Evolutionary conservation across 768 basidiomycete genomes (phyloP), one percentile per base, ranked within the genome.

Genomic region (Mycena indigotica): DNA sequence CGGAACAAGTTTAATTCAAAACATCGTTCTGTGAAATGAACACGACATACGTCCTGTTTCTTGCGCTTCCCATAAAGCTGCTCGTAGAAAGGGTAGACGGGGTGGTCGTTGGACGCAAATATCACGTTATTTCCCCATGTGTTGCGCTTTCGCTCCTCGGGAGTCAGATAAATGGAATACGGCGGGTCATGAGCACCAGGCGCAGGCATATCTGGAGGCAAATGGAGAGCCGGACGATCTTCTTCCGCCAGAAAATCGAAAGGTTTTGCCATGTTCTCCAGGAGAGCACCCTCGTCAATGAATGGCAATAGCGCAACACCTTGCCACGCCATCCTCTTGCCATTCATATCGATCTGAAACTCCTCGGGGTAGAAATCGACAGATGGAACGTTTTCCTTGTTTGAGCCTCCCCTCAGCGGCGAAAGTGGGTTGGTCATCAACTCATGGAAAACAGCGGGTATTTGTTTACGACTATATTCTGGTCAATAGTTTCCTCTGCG

Each of bases 271-370:
- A 99, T 93, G 3, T 95, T 93, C 29, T 84, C 87, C 53, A 98
- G 75, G 24, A 99, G 75, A 29, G 95, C 84, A 54, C 80, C 81
- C 70, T 87, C 81, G 68, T 98, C 92, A 61, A 99, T 98, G 78
- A 98, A 99, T 0, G 97, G 95, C 21, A 99, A 78, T 8, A 99
- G 77, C 0, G 97, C 95, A 55, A 99, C 94, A 53, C 97, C 97
- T 72, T 99, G 96, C 97, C 97, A 99, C 5, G 91, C 81, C 95
- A 98, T 98, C 75, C 91, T 92, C 77, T 98, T 98, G 57, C 97
- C 97, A 68, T 99, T 99, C 97, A 99, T 99, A 72, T 99, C 97
- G 67, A 98, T 88, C 65, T 95, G 86, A 71, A 99, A 99, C 4
- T 81, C 74, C 58, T 84, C 76, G 0, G 96, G 97, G 71, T 97